phyloP scores from a whole-genome alignment of 352 stramenopile genomes.

The Phytophthora citricola region DNA sequence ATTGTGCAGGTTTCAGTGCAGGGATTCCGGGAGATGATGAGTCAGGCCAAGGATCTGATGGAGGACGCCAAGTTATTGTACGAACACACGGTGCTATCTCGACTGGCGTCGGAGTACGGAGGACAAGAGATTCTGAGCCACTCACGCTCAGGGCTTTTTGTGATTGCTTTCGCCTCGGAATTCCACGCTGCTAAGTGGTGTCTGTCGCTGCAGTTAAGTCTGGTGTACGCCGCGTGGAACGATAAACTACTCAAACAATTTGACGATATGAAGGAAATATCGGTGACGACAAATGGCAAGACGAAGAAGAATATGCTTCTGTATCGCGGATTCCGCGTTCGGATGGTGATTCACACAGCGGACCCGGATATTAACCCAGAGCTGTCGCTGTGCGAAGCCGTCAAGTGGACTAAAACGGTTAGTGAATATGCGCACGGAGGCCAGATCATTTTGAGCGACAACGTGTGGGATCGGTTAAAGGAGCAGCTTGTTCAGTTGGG shows the following conservation, averaged over 20 bases:
- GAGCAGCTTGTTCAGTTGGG: constrained; percentile 87
- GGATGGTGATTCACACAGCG: constrained; percentile 87
- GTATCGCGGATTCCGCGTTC: constrained; percentile 85
- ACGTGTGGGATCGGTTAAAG: constrained; percentile 87
- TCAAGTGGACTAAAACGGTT: constrained; percentile 88
- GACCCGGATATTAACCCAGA: constrained; percentile 61
- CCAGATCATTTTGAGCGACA: constrained; percentile 87
- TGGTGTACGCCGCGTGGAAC: constrained; percentile 89
- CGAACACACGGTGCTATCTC: constrained; percentile 86
- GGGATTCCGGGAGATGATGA: constrained; percentile 82
- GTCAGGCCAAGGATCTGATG: constrained; percentile 82
- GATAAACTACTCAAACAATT: constrained; percentile 88
- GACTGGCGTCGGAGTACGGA: constrained; percentile 84
- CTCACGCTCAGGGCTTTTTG: constrained; percentile 76
- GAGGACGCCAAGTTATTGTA: constrained; percentile 88
- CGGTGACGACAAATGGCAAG: constrained; percentile 54
- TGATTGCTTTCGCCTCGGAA: constrained; percentile 86
- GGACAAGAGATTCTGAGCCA: constrained; percentile 85
- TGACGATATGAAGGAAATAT: constrained; percentile 83
- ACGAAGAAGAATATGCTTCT: constrained; percentile 82
- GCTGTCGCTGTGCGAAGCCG: constrained; percentile 69
- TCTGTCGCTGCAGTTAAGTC: constrained; percentile 81
- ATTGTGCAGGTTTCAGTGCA: constrained; percentile 88
- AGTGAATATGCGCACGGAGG: constrained; percentile 85
- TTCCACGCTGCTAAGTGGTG: constrained; percentile 91